Conservation (phyloP, 2,329 filamentous ascomycete species). For the Cladosporium sp. region DNA sequence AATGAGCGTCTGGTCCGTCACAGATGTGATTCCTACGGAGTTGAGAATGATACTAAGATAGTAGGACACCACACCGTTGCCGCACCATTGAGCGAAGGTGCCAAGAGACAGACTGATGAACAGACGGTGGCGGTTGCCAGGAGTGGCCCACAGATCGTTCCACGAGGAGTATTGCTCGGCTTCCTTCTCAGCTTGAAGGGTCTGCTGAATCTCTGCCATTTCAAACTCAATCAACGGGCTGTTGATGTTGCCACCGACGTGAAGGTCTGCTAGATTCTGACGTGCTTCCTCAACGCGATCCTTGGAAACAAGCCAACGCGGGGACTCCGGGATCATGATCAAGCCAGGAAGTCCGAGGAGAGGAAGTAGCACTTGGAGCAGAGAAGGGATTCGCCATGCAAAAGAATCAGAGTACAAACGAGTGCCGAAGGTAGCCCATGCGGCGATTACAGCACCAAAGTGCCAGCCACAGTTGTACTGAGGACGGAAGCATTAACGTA, state of each 20-base stretch:
- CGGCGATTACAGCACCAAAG: slow-evolving; percentile 18
- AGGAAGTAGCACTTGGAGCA: slow-evolving; percentile 49
- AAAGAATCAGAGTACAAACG: slow-evolving; percentile 16
- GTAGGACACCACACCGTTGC: slow-evolving; percentile 48
- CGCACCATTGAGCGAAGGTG: slow-evolving; percentile 56
- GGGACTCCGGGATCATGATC: slow-evolving; percentile 56
- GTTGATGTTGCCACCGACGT: slow-evolving; percentile 45
- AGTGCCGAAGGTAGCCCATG: slow-evolving; percentile 20
- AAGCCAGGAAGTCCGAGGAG: slow-evolving; percentile 43
- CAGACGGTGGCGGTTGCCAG: slow-evolving; percentile 52
- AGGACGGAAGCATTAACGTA: not conserved
- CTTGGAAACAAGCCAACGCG: slow-evolving; percentile 54
- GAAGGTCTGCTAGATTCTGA: slow-evolving; percentile 49
- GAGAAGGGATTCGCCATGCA: slow-evolving; percentile 49
- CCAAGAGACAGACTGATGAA: slow-evolving; percentile 52
- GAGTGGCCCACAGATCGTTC: slow-evolving; percentile 44
- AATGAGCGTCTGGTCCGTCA: slow-evolving; percentile 37
- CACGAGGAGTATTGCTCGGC: slow-evolving; percentile 44
- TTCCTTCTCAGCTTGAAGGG: slow-evolving; percentile 46
- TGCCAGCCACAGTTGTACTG: slow-evolving; percentile 57
- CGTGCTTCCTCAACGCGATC: slow-evolving; percentile 49
- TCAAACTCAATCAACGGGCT: slow-evolving; percentile 47
- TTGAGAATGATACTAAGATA: slow-evolving; percentile 34
- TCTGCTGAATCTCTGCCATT: slow-evolving; percentile 48
- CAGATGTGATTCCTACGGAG: slow-evolving; percentile 33